These are phyloP conservation scores for Hypomontagnella monticulosa DNA, from an alignment of 495 filamentous ascomycete species.

Conservation along the genomic window DNA sequence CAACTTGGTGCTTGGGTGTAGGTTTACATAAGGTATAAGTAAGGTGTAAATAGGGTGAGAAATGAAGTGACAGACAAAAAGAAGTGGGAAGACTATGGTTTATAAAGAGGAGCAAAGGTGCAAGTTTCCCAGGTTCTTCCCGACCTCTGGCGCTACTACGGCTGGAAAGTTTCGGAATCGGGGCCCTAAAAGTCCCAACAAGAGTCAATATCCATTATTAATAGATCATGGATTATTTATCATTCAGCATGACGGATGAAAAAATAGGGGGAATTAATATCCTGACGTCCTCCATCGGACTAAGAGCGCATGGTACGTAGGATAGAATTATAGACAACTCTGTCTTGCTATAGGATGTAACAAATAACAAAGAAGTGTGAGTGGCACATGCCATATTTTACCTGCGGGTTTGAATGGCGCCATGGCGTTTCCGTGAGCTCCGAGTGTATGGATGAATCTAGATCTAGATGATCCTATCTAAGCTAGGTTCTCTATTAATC, in stretches of 20 bases:
- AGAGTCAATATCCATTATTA: conserved; percentile 25
- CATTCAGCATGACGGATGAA: not conserved
- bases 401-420: conserved; percentile 18
- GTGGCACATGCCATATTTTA: conserved; percentile 24
- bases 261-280: conserved; percentile 6
- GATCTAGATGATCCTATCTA: conserved; percentile 8
- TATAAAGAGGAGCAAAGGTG: conserved; percentile 22
- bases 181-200: not conserved
- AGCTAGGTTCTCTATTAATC: not conserved
- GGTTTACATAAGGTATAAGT: not conserved
- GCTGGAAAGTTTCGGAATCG: conserved; percentile 18
- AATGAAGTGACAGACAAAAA: conserved; percentile 5
- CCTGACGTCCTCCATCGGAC: not conserved
- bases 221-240: conserved; percentile 13
- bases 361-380: conserved; percentile 1
- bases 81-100: not conserved
- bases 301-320: conserved; percentile 1
- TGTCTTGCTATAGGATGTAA: not conserved
- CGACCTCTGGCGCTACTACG: conserved; percentile 3
- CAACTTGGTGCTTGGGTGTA: conserved; percentile 4
- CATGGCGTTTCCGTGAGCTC: conserved; percentile 20
- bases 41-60: not conserved
- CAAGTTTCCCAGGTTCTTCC: not conserved
- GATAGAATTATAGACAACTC: conserved; percentile 11
- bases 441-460: conserved; percentile 28